phyloP scores from a whole-genome alignment of 139 green algal genomes.

The Desmodesmus armatus region DNA sequence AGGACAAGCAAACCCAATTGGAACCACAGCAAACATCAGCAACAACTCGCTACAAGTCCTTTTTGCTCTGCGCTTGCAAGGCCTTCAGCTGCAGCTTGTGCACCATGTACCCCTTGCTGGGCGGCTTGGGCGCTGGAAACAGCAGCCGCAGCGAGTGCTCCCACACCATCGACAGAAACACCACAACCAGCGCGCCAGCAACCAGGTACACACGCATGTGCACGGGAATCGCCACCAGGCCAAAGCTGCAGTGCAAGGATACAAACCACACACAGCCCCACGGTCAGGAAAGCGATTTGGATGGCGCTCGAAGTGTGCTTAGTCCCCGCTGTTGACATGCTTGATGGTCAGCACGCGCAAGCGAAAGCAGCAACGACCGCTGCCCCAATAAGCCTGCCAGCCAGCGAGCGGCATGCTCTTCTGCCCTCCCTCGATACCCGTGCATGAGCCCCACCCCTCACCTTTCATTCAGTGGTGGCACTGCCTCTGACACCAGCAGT shows the following conservation, averaged over 20 bases:
- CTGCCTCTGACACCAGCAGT: conserved; percentile 55
- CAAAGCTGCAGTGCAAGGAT: conserved; percentile 33
- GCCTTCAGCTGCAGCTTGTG: conserved; percentile 40
- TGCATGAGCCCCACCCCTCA: too few relatives aligned
- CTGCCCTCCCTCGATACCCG: too few relatives aligned
- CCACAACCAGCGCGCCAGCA: conserved; percentile 1
- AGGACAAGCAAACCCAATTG: too few relatives aligned
- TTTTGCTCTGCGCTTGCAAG: neutral
- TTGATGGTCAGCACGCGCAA: conserved; percentile 57
- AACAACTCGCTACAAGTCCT: neutral
- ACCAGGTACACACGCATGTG: conserved; percentile 37
- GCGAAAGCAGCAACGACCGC: too few relatives aligned
- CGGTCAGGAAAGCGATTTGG: too few relatives aligned
- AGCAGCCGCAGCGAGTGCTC: conserved; percentile 40
- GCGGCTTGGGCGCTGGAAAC: conserved; percentile 38
- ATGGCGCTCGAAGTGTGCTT: too few relatives aligned
- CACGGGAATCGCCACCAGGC: conserved; percentile 45
- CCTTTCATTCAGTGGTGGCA: conserved; percentile 56
- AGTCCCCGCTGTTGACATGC: too few relatives aligned
- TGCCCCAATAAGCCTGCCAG: too few relatives aligned
- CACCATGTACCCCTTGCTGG: conserved; percentile 46
- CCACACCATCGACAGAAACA: neutral
- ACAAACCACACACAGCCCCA: too few relatives aligned
- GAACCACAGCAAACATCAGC: too few relatives aligned
- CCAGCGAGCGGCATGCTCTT: too few relatives aligned